Percentiles rank a stretch among this genome's conserved stretches.
These are phyloP conservation scores for Eucalyptus tenuipes DNA, from an alignment of 345 rosid genomes.

Conservation along the genomic window DNA sequence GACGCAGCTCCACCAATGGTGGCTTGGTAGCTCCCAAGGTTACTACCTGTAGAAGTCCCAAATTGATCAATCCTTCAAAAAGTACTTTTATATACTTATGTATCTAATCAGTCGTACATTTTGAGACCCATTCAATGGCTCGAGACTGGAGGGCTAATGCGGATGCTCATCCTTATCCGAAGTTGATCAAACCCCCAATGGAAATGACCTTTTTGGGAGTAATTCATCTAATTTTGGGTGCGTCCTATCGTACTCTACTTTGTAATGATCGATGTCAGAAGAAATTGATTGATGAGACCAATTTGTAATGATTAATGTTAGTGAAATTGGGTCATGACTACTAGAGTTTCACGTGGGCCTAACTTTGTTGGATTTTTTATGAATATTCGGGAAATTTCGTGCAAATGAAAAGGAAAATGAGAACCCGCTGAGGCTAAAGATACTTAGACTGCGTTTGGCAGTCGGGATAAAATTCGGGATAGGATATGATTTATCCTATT, in stretches of 20 bases:
- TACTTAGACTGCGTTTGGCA: no score
- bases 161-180: not conserved
- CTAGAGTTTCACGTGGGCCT: not conserved
- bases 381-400: not conserved
- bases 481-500: no score
- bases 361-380: not conserved
- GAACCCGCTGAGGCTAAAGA: not conserved
- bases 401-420: not conserved
- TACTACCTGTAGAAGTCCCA: not conserved
- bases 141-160: not conserved
- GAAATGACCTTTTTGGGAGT: not conserved
- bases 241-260: not conserved
- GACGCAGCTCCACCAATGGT: not conserved
- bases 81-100: not conserved
- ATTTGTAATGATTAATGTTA: not conserved
- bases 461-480: no score
- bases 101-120: not conserved
- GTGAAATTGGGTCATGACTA: not conserved
- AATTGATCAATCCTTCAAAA: not conserved
- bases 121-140: not conserved
- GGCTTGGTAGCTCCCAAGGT: not conserved
- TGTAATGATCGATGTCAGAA: not conserved
- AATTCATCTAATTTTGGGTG: not conserved
- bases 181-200: not conserved
- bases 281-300: not conserved